Base-by-base conservation (phyloP, 2,329 filamentous ascomycete genomes). In the Dothistroma septosporum region DNA sequence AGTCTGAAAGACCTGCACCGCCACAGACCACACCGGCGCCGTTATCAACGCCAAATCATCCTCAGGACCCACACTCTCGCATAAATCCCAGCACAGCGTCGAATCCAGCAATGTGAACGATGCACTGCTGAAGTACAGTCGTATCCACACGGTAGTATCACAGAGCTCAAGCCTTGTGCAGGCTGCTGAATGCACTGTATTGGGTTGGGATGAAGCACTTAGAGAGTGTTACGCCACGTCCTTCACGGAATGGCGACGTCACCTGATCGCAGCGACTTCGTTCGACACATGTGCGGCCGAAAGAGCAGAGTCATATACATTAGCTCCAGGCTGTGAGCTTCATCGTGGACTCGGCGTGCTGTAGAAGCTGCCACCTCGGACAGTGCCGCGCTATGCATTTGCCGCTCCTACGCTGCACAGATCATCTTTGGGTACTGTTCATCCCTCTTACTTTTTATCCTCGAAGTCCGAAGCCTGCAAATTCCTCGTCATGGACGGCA, bases 401-500 rank as follows among this genome's bases (percentile, higher is more conserved):
- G 22, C 49, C 47, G 24, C 28, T 49, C 46, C 52, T 57, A 58
- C 52, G 56, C 50, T 37, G 53, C 58, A 61, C 52, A 58, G 19
- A 22, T 61, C 50, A 47, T 56, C 37, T n/a, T 21, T 37, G 56
- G 47, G 46, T 57, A 37, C 37, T 47, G 10, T 52, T 50, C 28
- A 24, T 32, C 46, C 19, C 59, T 58, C 64, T 60, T 69, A 68
- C 61, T 72, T 64, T 65, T 76, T 77, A 59, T 74, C 73, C 32
- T 69, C 74, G 64, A 99, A 99, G 77, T 99, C 94, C 76, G 91
- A 96, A 14, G 91, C 91, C 78, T 99, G 94, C 77, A 99, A 72
- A 73, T 99, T 99, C 75, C 94, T 84, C 66, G 94, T 97, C 92
- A 97, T 97, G 41, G 86, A 87, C 12, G 94, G 94, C 71, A 99